These are phyloP conservation scores for Vicia sativa DNA, from an alignment of 306 rosid genomes.

Conservation along the genomic window DNA sequence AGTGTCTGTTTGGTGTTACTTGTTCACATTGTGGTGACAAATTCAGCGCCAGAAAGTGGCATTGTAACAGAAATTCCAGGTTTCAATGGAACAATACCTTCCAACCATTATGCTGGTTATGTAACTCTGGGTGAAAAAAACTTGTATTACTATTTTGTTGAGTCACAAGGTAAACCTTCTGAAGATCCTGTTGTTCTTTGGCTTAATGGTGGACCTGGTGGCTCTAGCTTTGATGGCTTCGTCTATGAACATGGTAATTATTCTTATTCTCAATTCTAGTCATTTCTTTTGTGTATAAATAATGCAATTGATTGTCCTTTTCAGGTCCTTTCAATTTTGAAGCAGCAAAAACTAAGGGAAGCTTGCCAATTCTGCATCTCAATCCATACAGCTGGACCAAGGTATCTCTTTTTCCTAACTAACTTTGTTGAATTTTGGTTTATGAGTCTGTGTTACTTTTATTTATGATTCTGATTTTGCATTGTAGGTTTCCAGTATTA, in stretches of 20 bases:
- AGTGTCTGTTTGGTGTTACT: slow-evolving; percentile 9
- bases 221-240: slow-evolving; percentile 95
- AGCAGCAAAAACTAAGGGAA: slow-evolving; percentile 54
- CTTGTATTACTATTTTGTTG: slow-evolving; percentile 78
- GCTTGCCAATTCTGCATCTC: slow-evolving; percentile 67
- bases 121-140: slow-evolving; percentile 56
- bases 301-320: slow-evolving; percentile 25
- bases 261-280: not conserved
- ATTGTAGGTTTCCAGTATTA: slow-evolving; percentile 78
- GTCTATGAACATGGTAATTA: slow-evolving; percentile 85
- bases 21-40: slow-evolving; percentile 32
- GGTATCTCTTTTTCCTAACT: slow-evolving; percentile 43
- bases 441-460: not conserved
- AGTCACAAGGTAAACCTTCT: slow-evolving; percentile 70
- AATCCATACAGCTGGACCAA: slow-evolving; percentile 96
- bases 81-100: slow-evolving; percentile 43
- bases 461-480: slow-evolving; percentile 35
- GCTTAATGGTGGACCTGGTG: slow-evolving; percentile 98
- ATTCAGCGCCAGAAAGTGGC: slow-evolving; percentile 47
- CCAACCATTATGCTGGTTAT: slow-evolving; percentile 53
- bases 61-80: slow-evolving; percentile 44
- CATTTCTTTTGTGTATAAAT: not conserved
- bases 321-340: slow-evolving; percentile 94
- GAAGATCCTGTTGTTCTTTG: slow-evolving; percentile 90
- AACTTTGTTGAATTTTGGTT: not conserved